These are phyloP conservation scores for Phytopythium sindhum DNA, from an alignment of 352 stramenopile species.

Conservation along the genomic window DNA sequence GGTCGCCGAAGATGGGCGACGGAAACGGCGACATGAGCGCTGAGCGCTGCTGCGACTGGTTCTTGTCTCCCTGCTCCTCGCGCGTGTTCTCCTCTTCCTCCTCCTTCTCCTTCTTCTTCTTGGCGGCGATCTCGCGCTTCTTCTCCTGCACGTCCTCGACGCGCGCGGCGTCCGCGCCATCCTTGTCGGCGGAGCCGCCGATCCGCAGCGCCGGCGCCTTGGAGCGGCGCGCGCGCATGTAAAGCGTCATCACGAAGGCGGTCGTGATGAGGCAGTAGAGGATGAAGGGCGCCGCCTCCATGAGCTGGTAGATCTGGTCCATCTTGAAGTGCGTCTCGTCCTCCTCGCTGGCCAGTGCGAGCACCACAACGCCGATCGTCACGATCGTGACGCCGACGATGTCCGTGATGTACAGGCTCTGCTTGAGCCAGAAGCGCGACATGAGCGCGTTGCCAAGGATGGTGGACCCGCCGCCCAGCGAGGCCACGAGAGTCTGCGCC, in stretches of 20 bases:
- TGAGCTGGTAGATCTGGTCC: constrained; percentile 82
- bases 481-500: constrained; percentile 82
- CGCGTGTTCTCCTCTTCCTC: constrained; percentile 27
- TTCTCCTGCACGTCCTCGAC: constrained; percentile 59
- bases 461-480: constrained; percentile 74
- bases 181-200: constrained; percentile 41
- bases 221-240: constrained; percentile 75
- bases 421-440: constrained; percentile 85
- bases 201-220: constrained; percentile 78
- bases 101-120: constrained; percentile 18
- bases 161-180: constrained; percentile 20
- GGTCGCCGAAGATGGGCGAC: constrained; percentile 59
- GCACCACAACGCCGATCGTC: constrained; percentile 72
- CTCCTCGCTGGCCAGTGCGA: constrained; percentile 68
- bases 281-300: constrained; percentile 77
- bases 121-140: constrained; percentile 41
- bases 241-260: constrained; percentile 78
- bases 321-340: constrained; percentile 81
- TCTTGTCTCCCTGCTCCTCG: constrained; percentile 5
- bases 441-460: constrained; percentile 85
- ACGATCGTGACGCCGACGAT: constrained; percentile 72
- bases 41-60: constrained; percentile 17
- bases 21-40: constrained; percentile 82
- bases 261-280: constrained; percentile 81
- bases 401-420: constrained; percentile 84